Conservation (phyloP, 352 stramenopile genomes). For the Phytophthora podocarpi region DNA sequence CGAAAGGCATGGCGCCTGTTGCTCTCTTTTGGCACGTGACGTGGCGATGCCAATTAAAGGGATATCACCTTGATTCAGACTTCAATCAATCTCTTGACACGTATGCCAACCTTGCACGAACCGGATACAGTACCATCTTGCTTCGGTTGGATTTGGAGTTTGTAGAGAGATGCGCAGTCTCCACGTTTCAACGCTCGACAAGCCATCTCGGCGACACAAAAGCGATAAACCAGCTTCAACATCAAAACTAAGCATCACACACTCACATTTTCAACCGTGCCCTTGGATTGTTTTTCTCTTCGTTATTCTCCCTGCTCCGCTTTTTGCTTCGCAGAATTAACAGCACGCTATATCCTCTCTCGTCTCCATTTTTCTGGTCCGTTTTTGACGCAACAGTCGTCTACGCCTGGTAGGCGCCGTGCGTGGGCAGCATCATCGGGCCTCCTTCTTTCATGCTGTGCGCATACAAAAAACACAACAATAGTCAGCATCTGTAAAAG, state of each 20-base stretch:
- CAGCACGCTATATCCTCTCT: conserved; percentile 28
- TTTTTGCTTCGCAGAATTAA: conserved; percentile 13
- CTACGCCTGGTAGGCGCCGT: conserved; percentile 85
- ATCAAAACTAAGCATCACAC: neutral
- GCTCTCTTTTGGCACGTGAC: conserved; percentile 7
- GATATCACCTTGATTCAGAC: neutral
- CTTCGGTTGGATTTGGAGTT: conserved; percentile 17
- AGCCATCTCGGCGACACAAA: neutral
- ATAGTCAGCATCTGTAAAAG: neutral
- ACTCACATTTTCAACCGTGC: conserved; percentile 23
- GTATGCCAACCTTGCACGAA: conserved; percentile 10
- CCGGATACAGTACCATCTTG: neutral
- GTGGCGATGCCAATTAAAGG: neutral
- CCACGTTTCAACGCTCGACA: conserved; percentile 1
- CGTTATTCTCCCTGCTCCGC: conserved; percentile 21
- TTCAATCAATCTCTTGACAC: conserved; percentile 12
- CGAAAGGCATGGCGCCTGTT: no score
- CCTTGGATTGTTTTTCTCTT: conserved; percentile 24
- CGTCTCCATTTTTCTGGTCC: conserved; percentile 11
- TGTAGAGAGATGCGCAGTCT: conserved; percentile 9
- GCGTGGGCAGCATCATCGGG: conserved; percentile 90
- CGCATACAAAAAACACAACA: conserved; percentile 5
- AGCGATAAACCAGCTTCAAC: conserved; percentile 13
- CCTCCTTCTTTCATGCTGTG: conserved; percentile 87
- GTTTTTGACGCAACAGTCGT: conserved; percentile 12